Evolutionary conservation across 2,329 filamentous ascomycete genomes (phyloP).

Genomic region (Didymella pinodella): DNA sequence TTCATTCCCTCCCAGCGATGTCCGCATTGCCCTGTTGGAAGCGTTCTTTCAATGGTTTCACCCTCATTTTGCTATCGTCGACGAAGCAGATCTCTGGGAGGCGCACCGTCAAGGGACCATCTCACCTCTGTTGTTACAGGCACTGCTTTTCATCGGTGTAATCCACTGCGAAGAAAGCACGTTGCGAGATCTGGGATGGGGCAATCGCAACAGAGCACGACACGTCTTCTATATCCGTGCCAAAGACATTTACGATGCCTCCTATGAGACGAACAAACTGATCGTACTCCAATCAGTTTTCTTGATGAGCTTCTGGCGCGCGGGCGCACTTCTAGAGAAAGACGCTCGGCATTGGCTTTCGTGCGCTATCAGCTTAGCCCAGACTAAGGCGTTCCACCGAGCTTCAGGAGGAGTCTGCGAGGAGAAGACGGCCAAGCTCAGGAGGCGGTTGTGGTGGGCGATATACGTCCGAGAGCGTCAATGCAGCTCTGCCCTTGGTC

Average conservation of each 20-base stretch:
- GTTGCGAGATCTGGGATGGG: constrained; percentile 57
- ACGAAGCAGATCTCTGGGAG: constrained; percentile 55
- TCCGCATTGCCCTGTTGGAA: constrained; percentile 56
- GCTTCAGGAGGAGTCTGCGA: constrained; percentile 34
- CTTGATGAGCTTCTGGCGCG: constrained; percentile 65
- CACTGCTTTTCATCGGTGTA: constrained; percentile 63
- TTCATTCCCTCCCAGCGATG: constrained; percentile 55
- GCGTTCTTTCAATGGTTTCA: constrained; percentile 67
- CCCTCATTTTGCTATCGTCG: constrained; percentile 63
- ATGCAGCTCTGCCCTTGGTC: constrained; percentile 55
- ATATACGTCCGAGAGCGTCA: constrained; percentile 62
- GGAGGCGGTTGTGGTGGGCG: constrained; percentile 63
- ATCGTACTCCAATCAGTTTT: constrained; percentile 62
- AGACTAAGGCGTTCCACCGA: constrained; percentile 59
- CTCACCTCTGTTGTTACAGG: constrained; percentile 61
- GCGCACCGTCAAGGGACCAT: constrained; percentile 53
- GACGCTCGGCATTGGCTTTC: constrained; percentile 51
- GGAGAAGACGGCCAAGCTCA: constrained; percentile 48
- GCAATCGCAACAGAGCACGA: constrained; percentile 60
- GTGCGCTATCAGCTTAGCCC: constrained; percentile 60
- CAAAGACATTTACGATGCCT: constrained; percentile 62
- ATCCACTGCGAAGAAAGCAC: constrained; percentile 61
- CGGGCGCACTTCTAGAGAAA: constrained; percentile 53
- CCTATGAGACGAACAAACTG: constrained; percentile 61
- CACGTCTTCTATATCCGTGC: constrained; percentile 60